phyloP scores from a whole-genome alignment of 1,139 yeast species.

The Saccharomyces pastorianus region DNA sequence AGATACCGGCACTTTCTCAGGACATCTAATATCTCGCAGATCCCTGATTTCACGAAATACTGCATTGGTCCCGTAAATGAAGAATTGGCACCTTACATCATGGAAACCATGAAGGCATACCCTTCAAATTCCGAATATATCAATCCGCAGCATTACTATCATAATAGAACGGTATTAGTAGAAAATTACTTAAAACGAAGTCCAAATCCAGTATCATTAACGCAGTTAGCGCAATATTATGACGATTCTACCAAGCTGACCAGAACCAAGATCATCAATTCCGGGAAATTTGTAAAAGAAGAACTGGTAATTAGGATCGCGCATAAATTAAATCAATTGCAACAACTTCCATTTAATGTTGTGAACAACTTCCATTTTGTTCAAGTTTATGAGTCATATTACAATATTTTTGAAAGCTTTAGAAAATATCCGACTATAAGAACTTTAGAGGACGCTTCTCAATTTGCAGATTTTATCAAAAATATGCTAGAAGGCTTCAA shows the following conservation, averaged over 20 bases:
- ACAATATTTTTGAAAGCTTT: conserved; percentile 77
- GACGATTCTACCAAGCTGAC: conserved; percentile 49
- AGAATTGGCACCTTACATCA: conserved; percentile 28
- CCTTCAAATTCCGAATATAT: conserved; percentile 33
- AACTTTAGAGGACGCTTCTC: conserved; percentile 63
- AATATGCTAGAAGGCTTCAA: conserved; percentile 65
- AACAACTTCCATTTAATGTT: conserved; percentile 72
- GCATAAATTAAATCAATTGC: conserved; percentile 69
- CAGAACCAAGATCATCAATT: conserved; percentile 65
- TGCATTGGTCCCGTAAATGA: conserved; percentile 27
- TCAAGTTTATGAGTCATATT: conserved; percentile 82
- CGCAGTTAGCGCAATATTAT: conserved; percentile 86
- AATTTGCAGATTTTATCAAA: conserved; percentile 57
- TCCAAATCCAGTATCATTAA: conserved; percentile 84
- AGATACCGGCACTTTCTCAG: conserved; percentile 14
- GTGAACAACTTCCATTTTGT: conserved; percentile 79
- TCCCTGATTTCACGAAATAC: conserved; percentile 29
- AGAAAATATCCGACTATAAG: conserved; percentile 62
- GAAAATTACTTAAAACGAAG: conserved; percentile 54
- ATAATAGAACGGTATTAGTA: conserved; percentile 55
- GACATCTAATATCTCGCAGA: conserved; percentile 21
- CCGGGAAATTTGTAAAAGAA: conserved; percentile 80
- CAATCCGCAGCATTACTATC: conserved; percentile 70
- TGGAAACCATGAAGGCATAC: conserved; percentile 27
- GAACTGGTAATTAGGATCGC: conserved; percentile 83